These are phyloP conservation scores for Microbotryum lychnidis-dioicae DNA, from an alignment of 1,284 basidiomycete genomes.

Conservation along the genomic window DNA sequence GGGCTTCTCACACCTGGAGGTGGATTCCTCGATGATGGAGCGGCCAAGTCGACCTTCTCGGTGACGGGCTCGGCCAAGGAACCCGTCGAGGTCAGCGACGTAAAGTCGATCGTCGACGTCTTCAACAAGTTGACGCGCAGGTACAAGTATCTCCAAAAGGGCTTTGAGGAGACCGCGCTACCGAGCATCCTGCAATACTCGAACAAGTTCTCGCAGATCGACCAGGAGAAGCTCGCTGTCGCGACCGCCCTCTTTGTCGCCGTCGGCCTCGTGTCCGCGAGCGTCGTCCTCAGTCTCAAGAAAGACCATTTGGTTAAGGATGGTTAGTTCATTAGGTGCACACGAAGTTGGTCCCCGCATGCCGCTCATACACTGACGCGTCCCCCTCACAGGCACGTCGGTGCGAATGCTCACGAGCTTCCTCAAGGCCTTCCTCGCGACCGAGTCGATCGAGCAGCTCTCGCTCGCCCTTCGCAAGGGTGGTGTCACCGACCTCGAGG, in stretches of 20 bases:
- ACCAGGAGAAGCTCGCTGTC: constrained; percentile 68
- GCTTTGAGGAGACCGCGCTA: constrained; percentile 76
- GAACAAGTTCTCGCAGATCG: constrained; percentile 16
- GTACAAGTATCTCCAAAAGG: constrained; percentile 97
- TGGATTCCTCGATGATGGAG: constrained; percentile 76
- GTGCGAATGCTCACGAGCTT: constrained; percentile 67
- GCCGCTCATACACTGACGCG: constrained; percentile 1
- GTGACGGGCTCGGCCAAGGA: constrained; percentile 65
- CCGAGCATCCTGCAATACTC: constrained; percentile 74
- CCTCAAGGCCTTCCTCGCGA: constrained; percentile 65
- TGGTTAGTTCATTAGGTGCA: constrained; percentile 45
- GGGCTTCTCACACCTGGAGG: constrained; percentile 93
- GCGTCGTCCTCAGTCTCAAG: constrained; percentile 69
- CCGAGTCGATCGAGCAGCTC: constrained; percentile 47
- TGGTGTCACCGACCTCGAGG: constrained; percentile 73
- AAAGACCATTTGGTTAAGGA: constrained; percentile 95
- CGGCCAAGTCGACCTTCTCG: constrained; percentile 70
- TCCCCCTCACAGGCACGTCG: constrained; percentile 46
- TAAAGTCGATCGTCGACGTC: constrained; percentile 87
- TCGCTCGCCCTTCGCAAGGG: constrained; percentile 66
- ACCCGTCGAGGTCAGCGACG: constrained; percentile 58
- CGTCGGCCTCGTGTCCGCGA: constrained; percentile 63
- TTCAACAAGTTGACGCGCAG: constrained; percentile 90
- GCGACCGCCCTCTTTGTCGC: constrained; percentile 73
- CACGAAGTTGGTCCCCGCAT: neutral